Evolutionary conservation across 2,329 filamentous ascomycete species (phyloP).

Genomic region (Golovinomyces cichoracearum): DNA sequence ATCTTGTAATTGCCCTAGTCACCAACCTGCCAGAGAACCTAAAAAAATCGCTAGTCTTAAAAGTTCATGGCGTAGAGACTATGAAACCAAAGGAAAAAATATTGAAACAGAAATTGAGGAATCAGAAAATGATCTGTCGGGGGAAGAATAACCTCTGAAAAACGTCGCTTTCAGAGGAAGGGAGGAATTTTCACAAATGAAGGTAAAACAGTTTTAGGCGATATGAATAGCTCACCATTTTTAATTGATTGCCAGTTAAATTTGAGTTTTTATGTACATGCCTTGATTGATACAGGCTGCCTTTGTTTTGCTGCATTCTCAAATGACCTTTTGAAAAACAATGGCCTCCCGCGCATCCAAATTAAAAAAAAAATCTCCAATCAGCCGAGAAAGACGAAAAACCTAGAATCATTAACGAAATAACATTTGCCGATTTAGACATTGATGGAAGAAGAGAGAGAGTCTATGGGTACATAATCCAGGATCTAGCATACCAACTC

Average conservation of each 20-base stretch:
- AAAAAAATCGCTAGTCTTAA: neutral
- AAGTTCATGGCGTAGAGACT: neutral
- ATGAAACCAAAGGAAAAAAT: neutral
- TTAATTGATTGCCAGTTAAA: neutral
- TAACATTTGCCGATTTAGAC: neutral
- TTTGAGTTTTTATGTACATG: neutral
- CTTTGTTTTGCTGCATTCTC: neutral
- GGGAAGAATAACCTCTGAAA: neutral
- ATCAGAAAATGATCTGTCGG: neutral
- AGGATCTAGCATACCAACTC: neutral
- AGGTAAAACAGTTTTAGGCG: neutral
- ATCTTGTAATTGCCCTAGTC: neutral
- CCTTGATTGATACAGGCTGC: neutral
- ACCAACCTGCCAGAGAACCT: neutral
- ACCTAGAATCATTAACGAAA: neutral
- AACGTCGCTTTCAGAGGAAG: neutral
- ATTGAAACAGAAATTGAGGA: neutral
- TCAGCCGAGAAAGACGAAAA: neutral
- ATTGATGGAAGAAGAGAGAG: neutral
- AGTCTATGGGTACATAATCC: neutral
- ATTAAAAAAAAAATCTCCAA: neutral
- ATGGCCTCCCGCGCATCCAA: neutral
- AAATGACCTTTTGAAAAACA: neutral
- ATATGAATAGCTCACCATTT: conserved; percentile 1
- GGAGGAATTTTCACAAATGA: neutral